Evolutionary conservation across 148 eudicot genomes (phyloP).

Genomic region (Camellia japonica): DNA sequence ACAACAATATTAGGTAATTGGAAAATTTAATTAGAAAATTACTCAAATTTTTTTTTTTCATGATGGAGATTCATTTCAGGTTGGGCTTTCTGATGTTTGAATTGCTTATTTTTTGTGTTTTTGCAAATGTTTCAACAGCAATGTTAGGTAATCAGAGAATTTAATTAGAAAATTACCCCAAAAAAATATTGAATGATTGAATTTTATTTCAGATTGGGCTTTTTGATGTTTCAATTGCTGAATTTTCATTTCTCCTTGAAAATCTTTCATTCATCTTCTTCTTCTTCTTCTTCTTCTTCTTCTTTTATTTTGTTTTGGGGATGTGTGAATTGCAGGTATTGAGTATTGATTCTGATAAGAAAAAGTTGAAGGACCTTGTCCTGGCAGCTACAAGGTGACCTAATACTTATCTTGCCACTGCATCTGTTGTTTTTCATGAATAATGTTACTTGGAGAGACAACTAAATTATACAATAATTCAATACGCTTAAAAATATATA

Average conservation of each 20-base stretch:
- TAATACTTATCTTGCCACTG: not conserved
- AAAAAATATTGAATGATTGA: too few species aligned
- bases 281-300: not conserved
- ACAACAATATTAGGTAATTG: too few species aligned
- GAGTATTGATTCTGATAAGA: slow-evolving; percentile 53
- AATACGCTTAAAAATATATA: too few species aligned
- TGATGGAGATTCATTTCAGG: too few species aligned
- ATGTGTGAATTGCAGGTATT: slow-evolving; percentile 42
- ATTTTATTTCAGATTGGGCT: too few species aligned
- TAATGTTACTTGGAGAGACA: not conserved
- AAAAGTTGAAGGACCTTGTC: slow-evolving; percentile 57
- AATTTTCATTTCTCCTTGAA: not conserved
- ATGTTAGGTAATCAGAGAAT: too few species aligned
- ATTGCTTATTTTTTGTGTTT: too few species aligned
- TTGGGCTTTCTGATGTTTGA: too few species aligned
- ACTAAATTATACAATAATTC: not conserved
- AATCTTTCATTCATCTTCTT: not conserved
- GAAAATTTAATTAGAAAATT: too few species aligned
- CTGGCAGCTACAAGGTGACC: slow-evolving; percentile 82
- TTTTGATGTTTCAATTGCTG: not conserved
- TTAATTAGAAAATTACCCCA: too few species aligned
- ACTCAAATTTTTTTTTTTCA: too few species aligned
- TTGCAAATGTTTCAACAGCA: too few species aligned
- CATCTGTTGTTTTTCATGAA: not conserved
- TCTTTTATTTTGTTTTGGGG: not conserved